A percentile compares a stretch with the other conserved stretches of the same genome.
Evolutionary conservation across 1,284 basidiomycete genomes (phyloP).

Genomic region (Schizopora paradoxa): DNA sequence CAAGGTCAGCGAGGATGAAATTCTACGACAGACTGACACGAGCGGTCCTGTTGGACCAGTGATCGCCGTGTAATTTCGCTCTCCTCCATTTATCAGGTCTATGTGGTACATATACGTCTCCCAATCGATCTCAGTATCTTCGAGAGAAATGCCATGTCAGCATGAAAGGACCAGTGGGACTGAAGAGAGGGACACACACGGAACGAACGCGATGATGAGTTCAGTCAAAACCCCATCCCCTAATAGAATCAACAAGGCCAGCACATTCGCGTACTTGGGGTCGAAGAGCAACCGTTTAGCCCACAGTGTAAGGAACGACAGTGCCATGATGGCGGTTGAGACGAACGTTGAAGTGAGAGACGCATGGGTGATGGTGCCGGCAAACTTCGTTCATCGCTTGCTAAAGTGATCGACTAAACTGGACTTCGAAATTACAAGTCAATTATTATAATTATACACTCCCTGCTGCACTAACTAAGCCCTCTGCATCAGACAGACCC

Average conservation of each 20-base stretch:
- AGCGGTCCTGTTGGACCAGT: constrained; percentile 90
- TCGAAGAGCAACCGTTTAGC: constrained; percentile 45
- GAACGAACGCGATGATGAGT: constrained; percentile 72
- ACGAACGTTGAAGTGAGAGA: no score
- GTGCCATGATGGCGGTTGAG: no score
- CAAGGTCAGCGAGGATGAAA: constrained; percentile 11
- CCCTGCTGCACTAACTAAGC: constrained; percentile 18
- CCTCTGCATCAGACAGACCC: constrained; percentile 42
- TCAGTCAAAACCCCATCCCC: constrained; percentile 73
- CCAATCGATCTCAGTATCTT: constrained; percentile 99
- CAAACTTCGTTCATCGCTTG: no score
- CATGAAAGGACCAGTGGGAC: constrained; percentile 27
- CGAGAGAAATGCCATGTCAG: constrained; percentile 11
- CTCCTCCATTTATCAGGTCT: constrained; percentile 73
- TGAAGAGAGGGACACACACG: constrained; percentile 57
- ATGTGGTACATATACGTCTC: constrained; percentile 89
- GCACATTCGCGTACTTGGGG: constrained; percentile 56
- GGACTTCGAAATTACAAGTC: background rate
- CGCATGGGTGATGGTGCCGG: no score
- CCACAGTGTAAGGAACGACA: constrained; percentile 20
- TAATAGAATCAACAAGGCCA: constrained; percentile 58
- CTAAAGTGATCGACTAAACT: constrained; percentile 3
- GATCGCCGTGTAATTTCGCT: constrained; percentile 83
- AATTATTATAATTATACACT: constrained; percentile 1
- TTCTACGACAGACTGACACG: constrained; percentile 56